Evolutionary conservation across 176 grass and related monocot genomes (phyloP).

Genomic region (Aegilops speltoides): DNA sequence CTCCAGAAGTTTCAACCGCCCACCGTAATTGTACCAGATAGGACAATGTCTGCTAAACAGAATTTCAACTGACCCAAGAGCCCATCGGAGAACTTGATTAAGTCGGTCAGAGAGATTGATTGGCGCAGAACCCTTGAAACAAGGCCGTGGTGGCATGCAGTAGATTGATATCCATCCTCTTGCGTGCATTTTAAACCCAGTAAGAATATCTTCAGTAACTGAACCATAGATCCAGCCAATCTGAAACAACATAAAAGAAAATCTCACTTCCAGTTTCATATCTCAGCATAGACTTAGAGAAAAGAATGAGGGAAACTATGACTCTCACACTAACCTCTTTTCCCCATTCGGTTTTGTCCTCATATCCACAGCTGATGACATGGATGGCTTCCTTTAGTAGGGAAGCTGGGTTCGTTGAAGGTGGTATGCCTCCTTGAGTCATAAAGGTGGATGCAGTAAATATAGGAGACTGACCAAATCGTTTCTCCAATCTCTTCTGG

Average conservation of each 20-base stretch:
- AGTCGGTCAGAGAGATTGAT: constrained; percentile 99
- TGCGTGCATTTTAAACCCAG: constrained; percentile 95
- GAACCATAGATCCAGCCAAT: constrained; percentile 99
- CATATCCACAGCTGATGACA: constrained; percentile 97
- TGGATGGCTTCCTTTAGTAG: constrained; percentile 97
- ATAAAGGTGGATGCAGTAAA: constrained; percentile 93
- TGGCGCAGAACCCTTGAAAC: constrained; percentile 92
- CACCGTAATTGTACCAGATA: constrained; percentile 91
- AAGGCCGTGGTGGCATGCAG: constrained; percentile 84
- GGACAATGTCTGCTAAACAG: constrained; percentile 94
- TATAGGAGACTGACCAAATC: constrained; percentile 97
- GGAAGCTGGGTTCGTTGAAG: constrained; percentile 88
- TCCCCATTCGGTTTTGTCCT: constrained; percentile 99
- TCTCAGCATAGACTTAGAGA: background rate
- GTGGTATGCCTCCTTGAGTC: constrained; percentile 88
- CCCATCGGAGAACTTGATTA: constrained; percentile 94
- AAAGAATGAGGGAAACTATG: background rate
- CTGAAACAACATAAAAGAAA: constrained; percentile 41
- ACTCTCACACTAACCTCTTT: constrained; percentile 78
- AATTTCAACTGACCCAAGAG: constrained; percentile 96
- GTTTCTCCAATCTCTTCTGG: constrained; percentile 92
- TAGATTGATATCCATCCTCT: constrained; percentile 98
- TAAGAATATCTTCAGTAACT: constrained; percentile 95
- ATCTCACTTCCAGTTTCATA: background rate
- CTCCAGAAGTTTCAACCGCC: constrained; percentile 85